Conservation (phyloP, 192 early-diverging fungal species). For the Gigaspora rosea region DNA sequence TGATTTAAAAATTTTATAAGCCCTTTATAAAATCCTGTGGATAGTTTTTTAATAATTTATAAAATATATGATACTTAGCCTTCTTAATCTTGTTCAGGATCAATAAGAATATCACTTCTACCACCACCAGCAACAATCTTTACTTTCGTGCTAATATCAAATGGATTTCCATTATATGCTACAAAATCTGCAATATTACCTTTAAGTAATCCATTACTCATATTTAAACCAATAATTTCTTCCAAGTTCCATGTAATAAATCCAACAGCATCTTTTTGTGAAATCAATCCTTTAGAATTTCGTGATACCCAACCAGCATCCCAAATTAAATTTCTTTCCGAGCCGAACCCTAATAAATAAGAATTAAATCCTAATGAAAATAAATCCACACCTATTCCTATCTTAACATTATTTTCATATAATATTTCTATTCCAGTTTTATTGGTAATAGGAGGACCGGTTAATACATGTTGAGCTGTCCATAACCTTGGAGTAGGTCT, state of each 20-base stretch:
- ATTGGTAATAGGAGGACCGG: slow-evolving; percentile 53
- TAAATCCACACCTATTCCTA: slow-evolving; percentile 51
- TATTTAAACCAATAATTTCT: slow-evolving; percentile 60
- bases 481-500: slow-evolving; percentile 66
- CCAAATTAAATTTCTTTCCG: slow-evolving; percentile 69
- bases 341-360: slow-evolving; percentile 38
- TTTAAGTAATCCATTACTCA: slow-evolving; percentile 27
- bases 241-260: slow-evolving; percentile 72
- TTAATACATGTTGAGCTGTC: slow-evolving; percentile 61
- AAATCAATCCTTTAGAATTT: slow-evolving; percentile 44
- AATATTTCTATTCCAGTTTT: slow-evolving; percentile 58
- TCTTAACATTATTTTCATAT: slow-evolving; percentile 59
- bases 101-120: slow-evolving; percentile 19
- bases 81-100: slow-evolving; percentile 24
- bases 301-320: slow-evolving; percentile 71
- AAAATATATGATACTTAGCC: too few relatives aligned
- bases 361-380: too few relatives aligned
- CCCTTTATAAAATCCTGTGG: too few relatives aligned
- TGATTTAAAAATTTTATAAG: too few relatives aligned
- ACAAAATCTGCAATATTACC: slow-evolving; percentile 49
- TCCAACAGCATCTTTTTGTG: slow-evolving; percentile 65
- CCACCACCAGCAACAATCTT: slow-evolving; percentile 60
- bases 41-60: too few relatives aligned
- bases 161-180: slow-evolving; percentile 62
- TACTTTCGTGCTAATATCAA: slow-evolving; percentile 61